phyloP scores from a whole-genome alignment of 2,329 filamentous ascomycete species.

The Aspergillus unguis region DNA sequence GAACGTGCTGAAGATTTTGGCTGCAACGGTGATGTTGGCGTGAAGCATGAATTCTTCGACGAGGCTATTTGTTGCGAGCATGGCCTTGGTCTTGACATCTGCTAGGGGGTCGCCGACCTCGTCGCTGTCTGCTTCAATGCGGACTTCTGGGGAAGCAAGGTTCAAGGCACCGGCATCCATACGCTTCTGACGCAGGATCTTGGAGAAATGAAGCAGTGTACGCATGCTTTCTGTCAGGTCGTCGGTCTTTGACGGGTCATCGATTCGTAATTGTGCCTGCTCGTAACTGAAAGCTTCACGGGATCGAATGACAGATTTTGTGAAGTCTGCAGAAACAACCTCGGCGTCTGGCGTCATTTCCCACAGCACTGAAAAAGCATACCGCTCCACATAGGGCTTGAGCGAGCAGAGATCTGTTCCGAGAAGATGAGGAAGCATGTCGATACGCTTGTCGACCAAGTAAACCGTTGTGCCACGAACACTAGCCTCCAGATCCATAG shows the following conservation, averaged over 20 bases:
- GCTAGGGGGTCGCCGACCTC: slow-evolving; percentile 88
- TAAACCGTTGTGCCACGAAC: slow-evolving; percentile 95
- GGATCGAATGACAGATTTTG: slow-evolving; percentile 96
- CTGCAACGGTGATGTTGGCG: slow-evolving; percentile 91
- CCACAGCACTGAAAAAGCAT: slow-evolving; percentile 82
- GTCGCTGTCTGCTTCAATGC: slow-evolving; percentile 89
- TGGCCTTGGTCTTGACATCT: slow-evolving; percentile 91
- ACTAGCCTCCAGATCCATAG: slow-evolving; percentile 95
- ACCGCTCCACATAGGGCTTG: slow-evolving; percentile 96
- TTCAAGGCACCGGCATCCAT: slow-evolving; percentile 95
- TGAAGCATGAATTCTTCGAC: slow-evolving; percentile 99
- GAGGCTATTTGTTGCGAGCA: slow-evolving; percentile 92
- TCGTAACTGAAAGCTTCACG: slow-evolving; percentile 98
- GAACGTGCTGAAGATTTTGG: slow-evolving; percentile 85
- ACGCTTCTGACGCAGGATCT: slow-evolving; percentile 89
- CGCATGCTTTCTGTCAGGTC: slow-evolving; percentile 89
- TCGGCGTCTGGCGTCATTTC: slow-evolving; percentile 83
- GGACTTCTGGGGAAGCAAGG: slow-evolving; percentile 95
- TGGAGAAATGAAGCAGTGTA: slow-evolving; percentile 79
- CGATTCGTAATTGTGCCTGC: slow-evolving; percentile 88
- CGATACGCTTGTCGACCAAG: slow-evolving; percentile 96
- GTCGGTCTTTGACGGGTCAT: slow-evolving; percentile 81
- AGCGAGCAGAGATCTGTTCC: slow-evolving; percentile 95
- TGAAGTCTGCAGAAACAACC: slow-evolving; percentile 80
- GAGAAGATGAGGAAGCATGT: slow-evolving; percentile 96